Base-by-base conservation (phyloP, 164 flowering plant species). In the Nelumbo lutea region DNA sequence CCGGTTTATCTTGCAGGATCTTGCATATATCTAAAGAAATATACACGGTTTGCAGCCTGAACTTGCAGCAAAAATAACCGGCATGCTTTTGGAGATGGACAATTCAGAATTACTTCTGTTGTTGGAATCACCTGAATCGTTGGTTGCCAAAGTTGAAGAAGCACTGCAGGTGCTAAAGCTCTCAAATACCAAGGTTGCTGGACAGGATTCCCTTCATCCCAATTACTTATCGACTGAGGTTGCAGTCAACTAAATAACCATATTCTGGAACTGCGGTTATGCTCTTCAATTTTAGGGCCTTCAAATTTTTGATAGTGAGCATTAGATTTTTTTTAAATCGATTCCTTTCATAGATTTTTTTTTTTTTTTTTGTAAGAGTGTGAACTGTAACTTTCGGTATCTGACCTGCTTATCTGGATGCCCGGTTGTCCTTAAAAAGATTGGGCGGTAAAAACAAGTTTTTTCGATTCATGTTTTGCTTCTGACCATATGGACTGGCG, bases 61-160 rank as follows among this genome's bases (percentile, higher is more conserved):
- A 15, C 87, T 84, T 65, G 91, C 84, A 40, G 82, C 86, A 8
- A 93, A 93, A 73, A 89, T 90, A 27, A 93, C 96, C 0, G 97
- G 98, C 48, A 93, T 90, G 97, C 82, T 93, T 38, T 68, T 93
- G 78, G 98, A 93, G 85, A 90, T 93, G 96, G 97, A 89, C 82
- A 90, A 89, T 71, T 63, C 89, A 0, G 97, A 90, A 68, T 59
- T 93, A 70, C 83, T 93, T 1, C 79, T 85, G 59, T 62, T 93
- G 40, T 73, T 93, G 75, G 93, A 93, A 69, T 93, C 97, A 39
- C 90, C 96, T 0, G 91, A 90, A 53, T 80, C 90, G 14, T 70
- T 93, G 70, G 80, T 84, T 13, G 71, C 85, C 11, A 90, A 89
- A 79, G 90, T 89, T 65, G 89, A 90, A 46, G 95, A 90, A 79